Conservation (phyloP, 2,329 filamentous ascomycete species). For the Claviceps africana region DNA sequence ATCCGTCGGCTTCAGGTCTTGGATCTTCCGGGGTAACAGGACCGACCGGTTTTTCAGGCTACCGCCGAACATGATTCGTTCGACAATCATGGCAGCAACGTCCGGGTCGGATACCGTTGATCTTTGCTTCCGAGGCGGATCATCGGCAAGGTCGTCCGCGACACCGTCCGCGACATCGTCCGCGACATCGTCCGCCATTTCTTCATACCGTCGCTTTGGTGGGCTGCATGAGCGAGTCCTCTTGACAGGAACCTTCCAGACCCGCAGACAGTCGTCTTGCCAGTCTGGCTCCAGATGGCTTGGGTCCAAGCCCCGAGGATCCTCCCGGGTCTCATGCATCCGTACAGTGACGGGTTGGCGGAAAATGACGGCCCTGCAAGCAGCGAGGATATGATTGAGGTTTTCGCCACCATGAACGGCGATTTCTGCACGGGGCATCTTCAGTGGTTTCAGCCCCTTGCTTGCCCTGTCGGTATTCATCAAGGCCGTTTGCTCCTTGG, state of each 20-base stretch:
- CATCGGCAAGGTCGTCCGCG: background rate
- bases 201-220: slow-evolving; percentile 18
- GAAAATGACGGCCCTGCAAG: slow-evolving; percentile 72
- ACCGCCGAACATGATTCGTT: slow-evolving; percentile 23
- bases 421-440: slow-evolving; percentile 23
- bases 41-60: slow-evolving; percentile 12
- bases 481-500: slow-evolving; percentile 25
- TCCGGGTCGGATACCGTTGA: slow-evolving; percentile 16
- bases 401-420: slow-evolving; percentile 73
- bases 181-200: slow-evolving; percentile 5
- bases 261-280: slow-evolving; percentile 60
- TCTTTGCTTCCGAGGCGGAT: slow-evolving; percentile 4
- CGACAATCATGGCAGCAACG: slow-evolving; percentile 18
- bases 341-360: slow-evolving; percentile 65
- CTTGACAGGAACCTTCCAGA: slow-evolving; percentile 62
- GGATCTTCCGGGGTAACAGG: slow-evolving; percentile 14
- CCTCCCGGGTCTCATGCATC: slow-evolving; percentile 49
- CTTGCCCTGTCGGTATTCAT: slow-evolving; percentile 27
- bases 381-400: slow-evolving; percentile 66
- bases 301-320: slow-evolving; percentile 20
- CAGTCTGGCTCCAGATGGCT: slow-evolving; percentile 45
- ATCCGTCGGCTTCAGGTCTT: slow-evolving; percentile 17
- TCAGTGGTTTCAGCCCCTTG: slow-evolving; percentile 21
- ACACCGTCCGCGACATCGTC: slow-evolving; percentile 4
- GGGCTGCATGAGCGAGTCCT: slow-evolving; percentile 20